These are phyloP conservation scores for Parathielavia appendiculata DNA, from an alignment of 495 filamentous ascomycete genomes.

Conservation along the genomic window DNA sequence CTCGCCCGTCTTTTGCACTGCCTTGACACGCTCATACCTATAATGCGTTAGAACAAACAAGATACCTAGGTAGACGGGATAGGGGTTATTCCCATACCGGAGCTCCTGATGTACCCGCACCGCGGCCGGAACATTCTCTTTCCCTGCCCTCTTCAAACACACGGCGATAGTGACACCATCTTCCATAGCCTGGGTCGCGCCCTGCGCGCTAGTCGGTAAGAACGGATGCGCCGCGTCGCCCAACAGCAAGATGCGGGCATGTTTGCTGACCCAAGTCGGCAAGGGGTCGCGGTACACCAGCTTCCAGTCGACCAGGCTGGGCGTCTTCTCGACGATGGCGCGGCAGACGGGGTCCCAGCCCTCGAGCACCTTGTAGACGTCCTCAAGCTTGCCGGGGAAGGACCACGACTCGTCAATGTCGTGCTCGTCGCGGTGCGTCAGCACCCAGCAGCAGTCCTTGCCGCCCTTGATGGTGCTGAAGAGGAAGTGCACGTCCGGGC, in stretches of 20 bases:
- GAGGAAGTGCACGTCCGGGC: slow-evolving; percentile 56
- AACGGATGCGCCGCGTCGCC: slow-evolving; percentile 64
- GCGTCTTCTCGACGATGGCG: slow-evolving; percentile 56
- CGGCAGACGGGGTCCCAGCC: slow-evolving; percentile 58
- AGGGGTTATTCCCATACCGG: slow-evolving; percentile 22
- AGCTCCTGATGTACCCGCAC: slow-evolving; percentile 49
- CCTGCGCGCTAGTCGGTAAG: slow-evolving; percentile 57
- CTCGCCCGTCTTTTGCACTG: slow-evolving; percentile 51
- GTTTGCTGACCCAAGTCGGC: slow-evolving; percentile 56
- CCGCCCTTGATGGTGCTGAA: slow-evolving; percentile 56
- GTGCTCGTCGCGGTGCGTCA: slow-evolving; percentile 55
- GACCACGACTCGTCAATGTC: slow-evolving; percentile 60
- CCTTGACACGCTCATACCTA: slow-evolving; percentile 39
- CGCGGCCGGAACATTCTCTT: slow-evolving; percentile 43
- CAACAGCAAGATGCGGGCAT: slow-evolving; percentile 52
- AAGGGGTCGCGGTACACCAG: slow-evolving; percentile 62
- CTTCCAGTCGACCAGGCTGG: slow-evolving; percentile 60
- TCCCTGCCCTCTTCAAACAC: slow-evolving; percentile 51
- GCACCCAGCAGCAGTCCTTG: slow-evolving; percentile 59
- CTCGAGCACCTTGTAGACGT: slow-evolving; percentile 54
- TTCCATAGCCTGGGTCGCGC: slow-evolving; percentile 62
- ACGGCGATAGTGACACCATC: slow-evolving; percentile 57
- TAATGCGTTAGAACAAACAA: neutral
- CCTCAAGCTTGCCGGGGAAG: slow-evolving; percentile 53
- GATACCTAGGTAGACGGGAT: neutral